Evolutionary conservation across 2,329 filamentous ascomycete genomes (phyloP).

Genomic region (Epichloe hybrida): DNA sequence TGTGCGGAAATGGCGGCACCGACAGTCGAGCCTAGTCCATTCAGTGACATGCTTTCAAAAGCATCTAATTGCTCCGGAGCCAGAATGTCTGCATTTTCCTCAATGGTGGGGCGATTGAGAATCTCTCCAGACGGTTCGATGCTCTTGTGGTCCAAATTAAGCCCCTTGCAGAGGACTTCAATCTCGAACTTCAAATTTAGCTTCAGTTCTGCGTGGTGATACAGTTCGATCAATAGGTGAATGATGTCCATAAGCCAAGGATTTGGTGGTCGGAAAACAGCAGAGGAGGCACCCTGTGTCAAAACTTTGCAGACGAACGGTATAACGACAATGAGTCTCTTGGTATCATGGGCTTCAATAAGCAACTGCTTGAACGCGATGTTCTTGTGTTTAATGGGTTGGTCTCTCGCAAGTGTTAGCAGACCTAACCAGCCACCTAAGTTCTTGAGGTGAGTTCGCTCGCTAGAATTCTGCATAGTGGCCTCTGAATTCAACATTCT

Average conservation of each 20-base stretch:
- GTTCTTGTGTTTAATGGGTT: slow-evolving; percentile 90
- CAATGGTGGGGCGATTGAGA: slow-evolving; percentile 55
- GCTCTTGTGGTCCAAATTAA: slow-evolving; percentile 82
- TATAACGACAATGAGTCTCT: slow-evolving; percentile 82
- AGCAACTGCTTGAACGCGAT: slow-evolving; percentile 94
- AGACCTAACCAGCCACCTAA: slow-evolving; percentile 88
- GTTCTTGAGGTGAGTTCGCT: slow-evolving; percentile 83
- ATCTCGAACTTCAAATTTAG: slow-evolving; percentile 98
- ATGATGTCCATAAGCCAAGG: slow-evolving; percentile 98
- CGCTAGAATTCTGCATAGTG: slow-evolving; percentile 70
- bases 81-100: slow-evolving; percentile 46
- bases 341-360: slow-evolving; percentile 84
- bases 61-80: slow-evolving; percentile 58
- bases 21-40: slow-evolving; percentile 54
- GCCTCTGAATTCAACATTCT: slow-evolving; percentile 82
- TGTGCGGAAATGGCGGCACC: slow-evolving; percentile 64
- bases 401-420: slow-evolving; percentile 81
- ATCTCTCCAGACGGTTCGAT: slow-evolving; percentile 83
- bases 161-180: slow-evolving; percentile 86
- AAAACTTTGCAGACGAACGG: slow-evolving; percentile 97
- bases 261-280: slow-evolving; percentile 86
- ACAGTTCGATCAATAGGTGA: slow-evolving; percentile 79
- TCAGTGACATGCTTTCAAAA: slow-evolving; percentile 72
- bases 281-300: slow-evolving; percentile 69
- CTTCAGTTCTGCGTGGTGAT: slow-evolving; percentile 85